Conservation (phyloP, 106 monocot species). For the Phalaenopsis aphrodite region DNA sequence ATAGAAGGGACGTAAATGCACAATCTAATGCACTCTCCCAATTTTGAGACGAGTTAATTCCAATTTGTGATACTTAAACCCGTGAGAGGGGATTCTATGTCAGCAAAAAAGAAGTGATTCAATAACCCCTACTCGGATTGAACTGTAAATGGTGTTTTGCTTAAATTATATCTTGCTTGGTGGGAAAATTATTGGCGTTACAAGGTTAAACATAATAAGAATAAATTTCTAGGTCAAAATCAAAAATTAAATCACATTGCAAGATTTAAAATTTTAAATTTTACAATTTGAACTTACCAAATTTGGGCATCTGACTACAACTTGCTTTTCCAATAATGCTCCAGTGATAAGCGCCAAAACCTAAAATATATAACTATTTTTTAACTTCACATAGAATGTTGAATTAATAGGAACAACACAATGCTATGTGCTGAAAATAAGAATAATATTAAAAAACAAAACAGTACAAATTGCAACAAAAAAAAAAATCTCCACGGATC, state of each 20-base stretch:
- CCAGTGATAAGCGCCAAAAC: constrained; percentile 80
- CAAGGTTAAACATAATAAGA: background rate
- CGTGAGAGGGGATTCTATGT: background rate
- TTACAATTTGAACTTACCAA: constrained; percentile 43
- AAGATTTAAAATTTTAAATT: background rate
- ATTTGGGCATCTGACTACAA: constrained; percentile 76
- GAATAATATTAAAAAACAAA: background rate
- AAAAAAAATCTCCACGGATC: background rate
- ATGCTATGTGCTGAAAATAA: background rate
- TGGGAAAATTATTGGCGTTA: background rate
- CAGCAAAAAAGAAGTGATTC: background rate
- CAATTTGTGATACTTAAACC: too few species aligned
- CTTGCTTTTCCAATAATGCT: constrained; percentile 83
- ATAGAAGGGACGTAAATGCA: background rate
- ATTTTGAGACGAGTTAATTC: background rate
- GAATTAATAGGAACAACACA: background rate
- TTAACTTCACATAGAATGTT: background rate
- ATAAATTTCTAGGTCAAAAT: background rate
- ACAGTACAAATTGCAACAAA: background rate
- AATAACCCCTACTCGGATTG: background rate
- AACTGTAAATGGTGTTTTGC: background rate
- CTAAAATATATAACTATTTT: constrained; percentile 28
- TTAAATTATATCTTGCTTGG: background rate
- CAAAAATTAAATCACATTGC: background rate
- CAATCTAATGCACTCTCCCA: too few species aligned